phyloP scores from a whole-genome alignment of 768 basidiomycete genomes.

The Boletales sp. region DNA sequence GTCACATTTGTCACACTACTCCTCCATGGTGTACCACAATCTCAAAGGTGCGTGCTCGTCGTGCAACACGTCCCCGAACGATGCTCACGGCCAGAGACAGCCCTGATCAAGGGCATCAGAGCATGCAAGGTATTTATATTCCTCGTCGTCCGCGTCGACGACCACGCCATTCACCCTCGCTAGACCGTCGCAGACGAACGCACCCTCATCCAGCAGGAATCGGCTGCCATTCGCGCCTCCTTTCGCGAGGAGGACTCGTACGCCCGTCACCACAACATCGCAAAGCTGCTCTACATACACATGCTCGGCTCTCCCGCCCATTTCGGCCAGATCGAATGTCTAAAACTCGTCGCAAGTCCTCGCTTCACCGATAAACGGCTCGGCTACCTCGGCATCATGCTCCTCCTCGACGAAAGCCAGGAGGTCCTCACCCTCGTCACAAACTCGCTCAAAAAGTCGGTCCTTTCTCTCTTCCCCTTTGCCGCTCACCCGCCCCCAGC shows the following conservation, averaged over 20 bases:
- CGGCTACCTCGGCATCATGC: slow-evolving; percentile 97
- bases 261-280: slow-evolving; percentile 94
- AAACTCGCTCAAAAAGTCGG: slow-evolving; percentile 95
- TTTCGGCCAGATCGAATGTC: slow-evolving; percentile 97
- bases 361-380: slow-evolving; percentile 95
- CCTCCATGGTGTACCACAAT: slow-evolving; percentile 76
- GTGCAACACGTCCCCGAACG: neutral
- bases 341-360: slow-evolving; percentile 91
- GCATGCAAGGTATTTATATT: slow-evolving; percentile 76
- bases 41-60: slow-evolving; percentile 60
- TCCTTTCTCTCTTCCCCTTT: neutral
- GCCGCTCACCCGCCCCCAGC: slow-evolving; percentile 40
- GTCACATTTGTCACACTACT: slow-evolving; percentile 23
- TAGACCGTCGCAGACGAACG: slow-evolving; percentile 99
- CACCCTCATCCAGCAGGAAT: slow-evolving; percentile 94
- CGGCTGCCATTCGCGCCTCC: slow-evolving; percentile 92
- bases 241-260: slow-evolving; percentile 97
- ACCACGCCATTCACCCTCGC: slow-evolving; percentile 18
- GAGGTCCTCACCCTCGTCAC: slow-evolving; percentile 97
- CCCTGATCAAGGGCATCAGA: slow-evolving; percentile 96
- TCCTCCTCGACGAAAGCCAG: slow-evolving; percentile 94
- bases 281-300: slow-evolving; percentile 96
- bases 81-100: slow-evolving; percentile 40
- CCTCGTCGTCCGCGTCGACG: slow-evolving; percentile 9
- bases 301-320: slow-evolving; percentile 99